Percentiles rank a stretch among this genome's conserved stretches.
phyloP scores from a whole-genome alignment of 2,329 filamentous ascomycete species.

The Monosporascus sp. region DNA sequence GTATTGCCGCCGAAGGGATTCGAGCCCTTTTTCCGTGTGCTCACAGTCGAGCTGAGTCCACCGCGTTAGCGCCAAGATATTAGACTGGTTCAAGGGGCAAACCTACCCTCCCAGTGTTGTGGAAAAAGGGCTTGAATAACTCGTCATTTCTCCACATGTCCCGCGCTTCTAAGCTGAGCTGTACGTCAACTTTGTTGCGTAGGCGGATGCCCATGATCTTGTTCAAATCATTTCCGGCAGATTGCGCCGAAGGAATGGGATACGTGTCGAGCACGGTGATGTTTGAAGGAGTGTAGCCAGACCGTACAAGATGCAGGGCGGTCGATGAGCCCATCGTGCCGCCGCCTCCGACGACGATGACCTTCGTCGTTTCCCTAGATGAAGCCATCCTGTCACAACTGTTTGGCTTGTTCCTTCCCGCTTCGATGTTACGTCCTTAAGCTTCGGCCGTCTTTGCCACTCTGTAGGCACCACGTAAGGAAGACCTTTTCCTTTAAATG shows the following conservation, averaged over 20 bases:
- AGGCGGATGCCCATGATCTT: slow-evolving; percentile 39
- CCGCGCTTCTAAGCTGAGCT: slow-evolving; percentile 27
- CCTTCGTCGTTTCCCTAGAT: slow-evolving; percentile 18
- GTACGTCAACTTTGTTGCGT: slow-evolving; percentile 25
- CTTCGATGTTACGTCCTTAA: neutral
- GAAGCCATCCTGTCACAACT: slow-evolving; percentile 14
- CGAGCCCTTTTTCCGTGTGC: slow-evolving; percentile 27
- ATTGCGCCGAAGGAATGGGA: slow-evolving; percentile 40
- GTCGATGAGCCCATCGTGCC: slow-evolving; percentile 43
- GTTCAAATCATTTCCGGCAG: slow-evolving; percentile 42
- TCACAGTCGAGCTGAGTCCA: slow-evolving; percentile 28
- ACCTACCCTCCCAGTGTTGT: slow-evolving; percentile 37
- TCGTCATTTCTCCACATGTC: slow-evolving; percentile 38
- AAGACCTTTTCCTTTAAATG: slow-evolving; percentile 1
- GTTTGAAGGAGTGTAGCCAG: slow-evolving; percentile 36
- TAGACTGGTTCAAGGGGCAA: neutral
- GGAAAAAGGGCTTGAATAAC: slow-evolving; percentile 38
- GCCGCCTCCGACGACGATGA: slow-evolving; percentile 42
- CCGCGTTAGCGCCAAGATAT: slow-evolving; percentile 9
- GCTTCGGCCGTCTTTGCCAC: too few relatives aligned
- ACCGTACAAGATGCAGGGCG: slow-evolving; percentile 37
- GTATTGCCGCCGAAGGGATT: slow-evolving; percentile 28
- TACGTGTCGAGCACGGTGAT: slow-evolving; percentile 43
- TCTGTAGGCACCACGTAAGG: too few relatives aligned
- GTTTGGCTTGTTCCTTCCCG: neutral